Evolutionary conservation across 805 yeast species (phyloP), one percentile per base, ranked within the genome.

Genomic region (Metschnikowia vanudenii): DNA sequence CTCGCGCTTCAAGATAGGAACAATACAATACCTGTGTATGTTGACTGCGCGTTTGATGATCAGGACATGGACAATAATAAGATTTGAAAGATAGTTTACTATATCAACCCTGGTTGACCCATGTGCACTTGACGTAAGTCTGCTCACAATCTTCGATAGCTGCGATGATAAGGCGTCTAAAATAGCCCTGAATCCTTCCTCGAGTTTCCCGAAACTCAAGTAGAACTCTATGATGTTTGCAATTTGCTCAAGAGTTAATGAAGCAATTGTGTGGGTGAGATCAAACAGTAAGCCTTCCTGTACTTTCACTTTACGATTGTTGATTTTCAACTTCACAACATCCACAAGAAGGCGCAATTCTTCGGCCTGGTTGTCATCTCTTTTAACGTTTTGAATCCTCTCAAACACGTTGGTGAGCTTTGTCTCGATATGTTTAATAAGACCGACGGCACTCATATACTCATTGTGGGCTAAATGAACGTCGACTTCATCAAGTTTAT

Each of bases 401-500:
- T 14, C 54, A 45, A 71, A 74, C 10, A 67, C 62, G 18, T 51
- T 55, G 6, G 49, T 42, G 17, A 72, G 52, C 43, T 67, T 64
- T 12, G 56, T 53, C 44, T 71, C 75, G 33, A 71, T 69, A 50
- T 68, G 69, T 26, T 59, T 60, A 35, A 73, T 62, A 22, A 68
- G 56, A 7, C 74, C 75, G 16, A 76, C 78, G 3, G 79, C 72
- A 36, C 67, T 70, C 41, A 60, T 64, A 55, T 75, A 84, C 45
- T 76, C 73, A 43, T 79, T 76, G 55, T 85, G 83, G 10, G 88
- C 84, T 20, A 85, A 71, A 45, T 73, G 73, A 12, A 84, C 79
- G 59, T 87, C 94, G 35, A 85, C 73, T 45, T 84, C 88, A 57
- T 85, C 89, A 14, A 86, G 68, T 28, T 71, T 64, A 43, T 82